phyloP scores from a whole-genome alignment of 495 filamentous ascomycete genomes.

The Penicillium malachiteum region DNA sequence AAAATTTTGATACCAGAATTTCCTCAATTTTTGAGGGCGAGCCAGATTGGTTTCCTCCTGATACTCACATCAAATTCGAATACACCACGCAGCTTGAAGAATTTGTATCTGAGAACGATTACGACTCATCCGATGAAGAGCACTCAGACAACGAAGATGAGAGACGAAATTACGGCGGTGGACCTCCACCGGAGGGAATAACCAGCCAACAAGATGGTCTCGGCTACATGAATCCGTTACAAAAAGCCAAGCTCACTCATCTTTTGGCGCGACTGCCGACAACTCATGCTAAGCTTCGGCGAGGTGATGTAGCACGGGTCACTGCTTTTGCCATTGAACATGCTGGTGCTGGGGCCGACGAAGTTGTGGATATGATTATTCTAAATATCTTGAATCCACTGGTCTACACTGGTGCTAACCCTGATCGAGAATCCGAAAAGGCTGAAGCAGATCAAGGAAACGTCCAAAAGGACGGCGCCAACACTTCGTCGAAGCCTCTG shows the following conservation, averaged over 20 bases:
- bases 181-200: conserved; percentile 48
- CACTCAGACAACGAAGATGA: conserved; percentile 73
- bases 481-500: conserved; percentile 36
- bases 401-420: conserved; percentile 59
- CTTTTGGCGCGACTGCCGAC: conserved; percentile 79
- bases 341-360: conserved; percentile 74
- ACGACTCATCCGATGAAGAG: conserved; percentile 85
- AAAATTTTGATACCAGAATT: conserved; percentile 14
- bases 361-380: conserved; percentile 85
- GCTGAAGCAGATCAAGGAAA: conserved; percentile 15
- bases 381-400: conserved; percentile 75
- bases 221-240: conserved; percentile 77
- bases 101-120: conserved; percentile 79
- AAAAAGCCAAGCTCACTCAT: conserved; percentile 79
- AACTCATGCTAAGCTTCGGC: conserved; percentile 68
- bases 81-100: conserved; percentile 71
- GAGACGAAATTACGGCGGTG: conserved; percentile 53
- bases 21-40: conserved; percentile 65
- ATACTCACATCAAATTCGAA: conserved; percentile 66
- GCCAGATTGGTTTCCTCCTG: conserved; percentile 69
- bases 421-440: conserved; percentile 46
- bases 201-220: conserved; percentile 51
- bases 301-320: conserved; percentile 82
- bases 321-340: conserved; percentile 90
- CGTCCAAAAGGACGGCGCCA: conserved; percentile 12